Percentiles rank a stretch among this genome's conserved stretches.
phyloP scores from a whole-genome alignment of 129 eudicot species.

The Escallonia herrerae region DNA sequence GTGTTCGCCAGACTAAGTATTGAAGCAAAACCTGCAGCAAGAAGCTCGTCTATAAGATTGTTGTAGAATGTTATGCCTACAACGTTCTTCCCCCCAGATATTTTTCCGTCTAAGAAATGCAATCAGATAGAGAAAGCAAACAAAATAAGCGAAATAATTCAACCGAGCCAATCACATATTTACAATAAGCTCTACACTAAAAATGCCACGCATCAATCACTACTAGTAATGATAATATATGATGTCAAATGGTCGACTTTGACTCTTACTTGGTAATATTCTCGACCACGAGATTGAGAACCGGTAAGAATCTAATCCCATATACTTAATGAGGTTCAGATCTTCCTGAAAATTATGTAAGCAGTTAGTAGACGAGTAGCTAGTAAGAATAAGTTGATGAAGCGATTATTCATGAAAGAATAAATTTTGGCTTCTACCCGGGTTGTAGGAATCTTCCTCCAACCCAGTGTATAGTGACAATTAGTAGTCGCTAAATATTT shows the following conservation, averaged over 20 bases:
- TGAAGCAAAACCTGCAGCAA: slow-evolving; percentile 18
- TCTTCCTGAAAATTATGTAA: not conserved
- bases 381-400: too few species aligned
- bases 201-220: too few species aligned
- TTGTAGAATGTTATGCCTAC: slow-evolving; percentile 52
- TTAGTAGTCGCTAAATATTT: too few species aligned
- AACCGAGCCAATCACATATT: too few species aligned
- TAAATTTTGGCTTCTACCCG: too few species aligned
- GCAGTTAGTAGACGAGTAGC: too few species aligned
- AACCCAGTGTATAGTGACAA: too few species aligned
- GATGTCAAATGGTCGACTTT: not conserved
- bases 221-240: too few species aligned
- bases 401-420: too few species aligned
- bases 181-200: too few species aligned
- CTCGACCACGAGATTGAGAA: slow-evolving; percentile 19
- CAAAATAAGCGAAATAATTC: not conserved
- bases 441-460: too few species aligned
- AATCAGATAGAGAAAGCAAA: not conserved
- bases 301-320: slow-evolving; percentile 10
- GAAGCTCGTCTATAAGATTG: slow-evolving; percentile 46
- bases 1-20: not conserved
- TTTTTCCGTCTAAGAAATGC: slow-evolving; percentile 37
- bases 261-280: not conserved
- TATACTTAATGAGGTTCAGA: slow-evolving; percentile 8
- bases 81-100: slow-evolving; percentile 45